These are phyloP conservation scores for Saccharomycodes ludwigii DNA, from an alignment of 805 yeast genomes.

Conservation along the genomic window DNA sequence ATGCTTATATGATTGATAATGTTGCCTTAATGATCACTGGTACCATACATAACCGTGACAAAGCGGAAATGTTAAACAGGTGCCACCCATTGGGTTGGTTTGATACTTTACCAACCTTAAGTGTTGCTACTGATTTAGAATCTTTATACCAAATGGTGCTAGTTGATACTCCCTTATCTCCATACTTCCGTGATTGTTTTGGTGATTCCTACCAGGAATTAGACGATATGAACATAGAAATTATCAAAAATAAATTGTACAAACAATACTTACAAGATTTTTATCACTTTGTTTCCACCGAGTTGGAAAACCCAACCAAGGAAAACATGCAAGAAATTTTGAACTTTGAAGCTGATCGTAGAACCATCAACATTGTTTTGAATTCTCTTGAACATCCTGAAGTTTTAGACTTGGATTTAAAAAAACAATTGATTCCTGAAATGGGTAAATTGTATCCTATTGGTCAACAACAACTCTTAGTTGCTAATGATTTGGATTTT, in stretches of 20 bases:
- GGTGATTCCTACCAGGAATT: slow-evolving; percentile 49
- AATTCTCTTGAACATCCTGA: slow-evolving; percentile 52
- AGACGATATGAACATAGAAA: slow-evolving; percentile 92
- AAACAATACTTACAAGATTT: slow-evolving; percentile 90
- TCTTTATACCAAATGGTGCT: slow-evolving; percentile 86
- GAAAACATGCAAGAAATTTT: slow-evolving; percentile 72
- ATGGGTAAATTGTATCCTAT: slow-evolving; percentile 73
- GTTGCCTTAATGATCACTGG: slow-evolving; percentile 95
- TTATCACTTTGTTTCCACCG: slow-evolving; percentile 43
- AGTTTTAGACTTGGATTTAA: slow-evolving; percentile 49
- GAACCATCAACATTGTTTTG: slow-evolving; percentile 82
- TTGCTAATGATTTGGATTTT: slow-evolving; percentile 62
- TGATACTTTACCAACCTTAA: slow-evolving; percentile 88
- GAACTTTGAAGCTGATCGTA: slow-evolving; percentile 88
- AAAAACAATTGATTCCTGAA: slow-evolving; percentile 67
- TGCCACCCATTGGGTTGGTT: slow-evolving; percentile 99
- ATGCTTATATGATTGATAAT: slow-evolving; percentile 97
- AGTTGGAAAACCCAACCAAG: slow-evolving; percentile 61
- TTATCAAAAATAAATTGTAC: slow-evolving; percentile 82
- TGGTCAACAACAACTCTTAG: slow-evolving; percentile 42
- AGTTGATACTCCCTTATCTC: slow-evolving; percentile 95
- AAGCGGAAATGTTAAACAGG: slow-evolving; percentile 73
- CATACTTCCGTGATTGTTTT: slow-evolving; percentile 84
- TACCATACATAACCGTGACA: slow-evolving; percentile 88
- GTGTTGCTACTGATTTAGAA: slow-evolving; percentile 90